A percentile compares a stretch with the other conserved stretches of the same genome.
Conservation (phyloP, 768 basidiomycete genomes). For the Trametes villosa region DNA sequence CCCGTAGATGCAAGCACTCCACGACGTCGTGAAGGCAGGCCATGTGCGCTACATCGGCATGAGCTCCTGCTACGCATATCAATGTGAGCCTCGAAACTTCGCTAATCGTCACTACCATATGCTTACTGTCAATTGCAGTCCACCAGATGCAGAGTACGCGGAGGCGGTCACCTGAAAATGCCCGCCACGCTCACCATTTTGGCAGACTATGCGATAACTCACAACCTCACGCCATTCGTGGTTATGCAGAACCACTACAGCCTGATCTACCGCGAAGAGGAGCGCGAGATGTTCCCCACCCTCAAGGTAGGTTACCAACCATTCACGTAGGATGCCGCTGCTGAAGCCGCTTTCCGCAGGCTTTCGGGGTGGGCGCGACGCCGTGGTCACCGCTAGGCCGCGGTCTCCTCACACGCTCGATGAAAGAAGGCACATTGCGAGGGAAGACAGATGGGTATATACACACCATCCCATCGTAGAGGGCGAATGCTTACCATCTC, state of each 20-base stretch:
- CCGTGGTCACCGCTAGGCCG: constrained; percentile 45
- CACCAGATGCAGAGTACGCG: constrained; percentile 41
- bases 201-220: constrained; percentile 44
- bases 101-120: not conserved
- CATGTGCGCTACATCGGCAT: constrained; percentile 48
- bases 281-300: constrained; percentile 60
- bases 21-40: constrained; percentile 48
- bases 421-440: constrained; percentile 28
- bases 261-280: constrained; percentile 64
- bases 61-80: constrained; percentile 43
- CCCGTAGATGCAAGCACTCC: constrained; percentile 48
- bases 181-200: constrained; percentile 7
- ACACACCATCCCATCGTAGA: fast-evolving
- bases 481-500: not conserved
- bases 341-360: too few species aligned
- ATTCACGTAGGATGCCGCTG: too few species aligned
- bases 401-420: constrained; percentile 37
- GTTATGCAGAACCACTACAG: constrained; percentile 68
- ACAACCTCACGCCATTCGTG: constrained; percentile 56
- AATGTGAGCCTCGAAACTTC: constrained; percentile 21
- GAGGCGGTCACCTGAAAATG: not conserved
- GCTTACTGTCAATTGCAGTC: constrained; percentile 27
- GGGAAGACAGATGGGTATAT: constrained; percentile 29
- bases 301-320: too few species aligned
- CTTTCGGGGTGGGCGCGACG: constrained; percentile 39